Percentiles rank a stretch among this genome's conserved stretches.
phyloP scores from a whole-genome alignment of 108 stramenopile genomes.

The Hondaea fermentalgiana region DNA sequence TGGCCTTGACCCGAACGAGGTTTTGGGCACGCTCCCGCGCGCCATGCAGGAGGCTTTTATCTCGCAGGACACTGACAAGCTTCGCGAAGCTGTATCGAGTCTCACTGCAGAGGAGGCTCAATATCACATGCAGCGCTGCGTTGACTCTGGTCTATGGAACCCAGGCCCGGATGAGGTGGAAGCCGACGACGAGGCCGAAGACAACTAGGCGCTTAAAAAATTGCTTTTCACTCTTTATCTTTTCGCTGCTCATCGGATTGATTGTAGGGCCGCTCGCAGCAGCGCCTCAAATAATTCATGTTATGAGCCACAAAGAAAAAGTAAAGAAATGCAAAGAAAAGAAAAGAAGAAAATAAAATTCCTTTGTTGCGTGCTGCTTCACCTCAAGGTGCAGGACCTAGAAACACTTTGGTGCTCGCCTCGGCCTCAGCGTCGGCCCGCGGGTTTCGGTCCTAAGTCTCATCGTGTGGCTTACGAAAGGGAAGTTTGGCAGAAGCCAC shows the following conservation, averaged over 20 bases:
- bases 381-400: too few relatives aligned
- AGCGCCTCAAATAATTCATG: too few relatives aligned
- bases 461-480: not conserved
- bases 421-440: not conserved
- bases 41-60: conserved; percentile 88
- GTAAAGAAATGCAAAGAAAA: too few relatives aligned
- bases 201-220: not conserved
- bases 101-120: conserved; percentile 74
- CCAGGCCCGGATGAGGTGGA: conserved; percentile 23
- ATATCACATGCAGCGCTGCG: conserved; percentile 87
- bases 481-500: not conserved
- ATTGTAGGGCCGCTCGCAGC: too few relatives aligned
- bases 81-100: conserved; percentile 64
- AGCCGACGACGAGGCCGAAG: conserved; percentile 21
- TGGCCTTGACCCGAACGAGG: conserved; percentile 90
- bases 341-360: not conserved
- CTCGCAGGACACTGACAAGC: conserved; percentile 62
- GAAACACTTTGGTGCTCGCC: not conserved
- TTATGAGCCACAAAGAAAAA: too few relatives aligned
- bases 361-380: not conserved
- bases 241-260: too few relatives aligned
- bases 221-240: too few relatives aligned
- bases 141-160: conserved; percentile 84
- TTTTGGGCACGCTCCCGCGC: conserved; percentile 73
- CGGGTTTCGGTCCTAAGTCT: not conserved